Base-by-base conservation (phyloP, 208 protist species). In the Trypanosoma melophagium region DNA sequence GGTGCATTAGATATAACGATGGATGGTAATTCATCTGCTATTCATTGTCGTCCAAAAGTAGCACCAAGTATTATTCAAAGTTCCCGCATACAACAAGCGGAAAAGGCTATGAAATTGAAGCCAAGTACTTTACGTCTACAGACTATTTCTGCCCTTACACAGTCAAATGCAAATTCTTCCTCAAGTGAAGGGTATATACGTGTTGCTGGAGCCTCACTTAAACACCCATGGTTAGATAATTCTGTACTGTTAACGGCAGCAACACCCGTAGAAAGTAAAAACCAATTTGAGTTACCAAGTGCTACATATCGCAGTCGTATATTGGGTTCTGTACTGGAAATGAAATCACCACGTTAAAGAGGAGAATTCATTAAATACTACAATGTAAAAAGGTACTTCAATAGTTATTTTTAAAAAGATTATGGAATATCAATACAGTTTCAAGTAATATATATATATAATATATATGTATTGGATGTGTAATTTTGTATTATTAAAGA, bases 1-100 rank as follows among this genome's bases (percentile, higher is more conserved):
- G 71, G 69, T 12, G 61, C 69, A 5, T 70, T 93, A 55, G 82
- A 91, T 63, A 74, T 94, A n/a, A 59, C 69, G 16, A 71, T 94
- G 74, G 88, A 94, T 60, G 88, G 85, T 14, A 94, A 94, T 57
- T 81, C 77, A 56, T 77, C 75, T 47, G 80, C 73, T 45, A 50
- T 91, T 45, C 81, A 79, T 35, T 77, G 66, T n/a, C 82, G 85
- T 12, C 40, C 1, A 16, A 64, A 63, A 21, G 65, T 60, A 1
- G 9, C 14, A 21, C 47, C 58, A 12, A 67, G 60, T 58, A 35
- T 76, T 14, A 5, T 66, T n/a, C 71, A 76, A 47, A 21, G 16
- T 2, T 60, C 71, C 5, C 53, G 68, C 2, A 14, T 4, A 3
- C 24, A 53, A 28, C 7, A 35, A 9, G 35, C 54, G 0, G 35